Base-by-base conservation (phyloP, 2,329 filamentous ascomycete species). In the Pseudogymnoascus sp. region DNA sequence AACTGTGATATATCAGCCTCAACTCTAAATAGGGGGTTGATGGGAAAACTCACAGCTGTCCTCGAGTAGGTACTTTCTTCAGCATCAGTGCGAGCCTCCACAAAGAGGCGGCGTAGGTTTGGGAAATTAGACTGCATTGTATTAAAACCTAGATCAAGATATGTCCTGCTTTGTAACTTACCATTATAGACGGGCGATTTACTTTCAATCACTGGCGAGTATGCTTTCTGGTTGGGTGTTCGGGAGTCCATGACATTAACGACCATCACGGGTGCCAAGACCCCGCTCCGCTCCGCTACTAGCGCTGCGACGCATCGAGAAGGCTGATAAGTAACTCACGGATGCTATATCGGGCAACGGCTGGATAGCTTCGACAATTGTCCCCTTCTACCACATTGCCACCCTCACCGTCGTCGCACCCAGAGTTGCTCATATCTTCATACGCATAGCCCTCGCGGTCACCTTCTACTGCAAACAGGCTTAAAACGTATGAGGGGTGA, bases 41-140 rank as follows among this genome's bases (percentile, higher is more conserved):
- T 21, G 34, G 63, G 64, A 63, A 40, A 42, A 77, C 89, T 73
- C 79, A 97, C 95, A 61, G 95, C 95, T 76, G 88, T 96, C 69
- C 95, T 84, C 12, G 95, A 97, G 69, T 97, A 95, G 65, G 92
- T 90, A 75, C 95, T 90, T 76, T 97, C 95, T 75, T 99, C 95
- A 62, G 90, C 88, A 73, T 97, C 93, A 2, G 91, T 93, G 64
- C 95, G 85, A 34, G 93, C 90, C 78, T 97, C 93, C 62, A 97
- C 93, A 73, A 99, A 97, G 65, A 99, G 87, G 12, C 95, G 89
- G 60, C 95, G 88, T n/a, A 99, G 83, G 73, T 99, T 97, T 37
- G 95, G 95, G 61, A 97, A 85, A 74, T 87, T 93, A 42, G 50
- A 56, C 50, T 56, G 16, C 10, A 56, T 34, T 36, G 21, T 56